phyloP scores from a whole-genome alignment of 495 filamentous ascomycete genomes.

The Lophiotrema nucula region DNA sequence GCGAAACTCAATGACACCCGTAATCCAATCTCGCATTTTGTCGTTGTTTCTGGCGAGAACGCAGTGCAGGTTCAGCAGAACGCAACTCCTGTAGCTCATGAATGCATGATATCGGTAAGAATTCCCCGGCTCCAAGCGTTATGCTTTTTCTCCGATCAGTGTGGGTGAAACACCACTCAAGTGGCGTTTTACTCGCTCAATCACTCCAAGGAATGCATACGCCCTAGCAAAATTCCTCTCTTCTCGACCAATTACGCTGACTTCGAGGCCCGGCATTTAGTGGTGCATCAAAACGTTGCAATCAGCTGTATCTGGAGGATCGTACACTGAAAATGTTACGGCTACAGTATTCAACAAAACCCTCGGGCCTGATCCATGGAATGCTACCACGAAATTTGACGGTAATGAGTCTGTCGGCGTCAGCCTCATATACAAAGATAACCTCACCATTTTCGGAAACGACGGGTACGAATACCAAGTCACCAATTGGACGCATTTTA shows the following conservation, averaged over 20 bases:
- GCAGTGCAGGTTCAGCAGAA: slow-evolving; percentile 7
- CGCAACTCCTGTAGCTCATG: slow-evolving; percentile 13
- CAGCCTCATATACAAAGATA: slow-evolving; percentile 8
- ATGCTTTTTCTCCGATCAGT: too few relatives aligned
- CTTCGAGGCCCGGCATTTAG: background rate
- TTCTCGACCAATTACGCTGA: background rate
- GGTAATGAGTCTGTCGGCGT: background rate
- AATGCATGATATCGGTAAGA: slow-evolving; percentile 5
- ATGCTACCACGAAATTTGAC: background rate
- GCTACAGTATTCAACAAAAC: slow-evolving; percentile 17
- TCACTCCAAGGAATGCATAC: too few relatives aligned
- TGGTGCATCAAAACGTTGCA: slow-evolving; percentile 21
- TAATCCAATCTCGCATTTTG: slow-evolving; percentile 17
- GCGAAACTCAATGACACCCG: slow-evolving; percentile 11
- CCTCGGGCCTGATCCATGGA: slow-evolving; percentile 11
- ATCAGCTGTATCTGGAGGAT: slow-evolving; percentile 5
- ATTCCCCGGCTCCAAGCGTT: background rate
- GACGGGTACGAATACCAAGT: slow-evolving; percentile 3
- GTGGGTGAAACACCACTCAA: too few relatives aligned
- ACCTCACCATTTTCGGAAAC: slow-evolving; percentile 10
- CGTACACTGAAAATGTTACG: slow-evolving; percentile 15
- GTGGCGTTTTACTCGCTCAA: too few relatives aligned
- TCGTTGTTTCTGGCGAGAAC: slow-evolving; percentile 9
- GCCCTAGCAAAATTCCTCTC: background rate
- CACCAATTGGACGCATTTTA: slow-evolving; percentile 2